Conservation (phyloP, 2,329 filamentous ascomycete genomes). For the Cladobotryum protrusum region DNA sequence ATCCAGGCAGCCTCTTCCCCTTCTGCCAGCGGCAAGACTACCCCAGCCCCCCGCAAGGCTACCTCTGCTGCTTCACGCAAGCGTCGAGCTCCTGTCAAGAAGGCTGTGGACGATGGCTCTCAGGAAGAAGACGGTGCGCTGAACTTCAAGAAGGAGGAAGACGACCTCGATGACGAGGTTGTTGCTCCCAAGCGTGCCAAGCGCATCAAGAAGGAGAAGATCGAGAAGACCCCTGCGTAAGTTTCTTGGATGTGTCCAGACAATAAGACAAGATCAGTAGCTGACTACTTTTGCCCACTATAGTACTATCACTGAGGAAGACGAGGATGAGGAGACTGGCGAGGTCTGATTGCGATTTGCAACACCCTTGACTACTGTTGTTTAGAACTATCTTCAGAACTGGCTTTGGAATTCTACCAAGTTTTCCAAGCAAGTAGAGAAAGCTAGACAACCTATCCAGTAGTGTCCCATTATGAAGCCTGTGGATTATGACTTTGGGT, state of each 20-base stretch:
- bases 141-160: conserved; percentile 21
- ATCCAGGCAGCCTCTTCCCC: conserved; percentile 15
- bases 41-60: conserved; percentile 20
- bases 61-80: conserved; percentile 19
- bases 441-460: no score
- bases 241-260: neutral
- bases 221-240: neutral
- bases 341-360: neutral
- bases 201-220: conserved; percentile 21
- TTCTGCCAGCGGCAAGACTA: conserved; percentile 12
- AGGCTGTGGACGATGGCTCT: conserved; percentile 15
- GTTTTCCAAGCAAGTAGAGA: no score
- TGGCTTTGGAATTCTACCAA: no score
- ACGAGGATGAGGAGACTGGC: neutral
- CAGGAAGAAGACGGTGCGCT: conserved; percentile 22
- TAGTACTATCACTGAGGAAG: neutral
- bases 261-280: neutral
- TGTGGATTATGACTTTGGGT: neutral
- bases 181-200: conserved; percentile 1
- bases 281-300: neutral
- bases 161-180: conserved; percentile 6
- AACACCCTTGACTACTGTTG: neutral
- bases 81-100: conserved; percentile 23
- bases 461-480: neutral
- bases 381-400: no score